Evolutionary conservation across 2,329 filamentous ascomycete genomes (phyloP).

Genomic region (Aureobasidium sp.): DNA sequence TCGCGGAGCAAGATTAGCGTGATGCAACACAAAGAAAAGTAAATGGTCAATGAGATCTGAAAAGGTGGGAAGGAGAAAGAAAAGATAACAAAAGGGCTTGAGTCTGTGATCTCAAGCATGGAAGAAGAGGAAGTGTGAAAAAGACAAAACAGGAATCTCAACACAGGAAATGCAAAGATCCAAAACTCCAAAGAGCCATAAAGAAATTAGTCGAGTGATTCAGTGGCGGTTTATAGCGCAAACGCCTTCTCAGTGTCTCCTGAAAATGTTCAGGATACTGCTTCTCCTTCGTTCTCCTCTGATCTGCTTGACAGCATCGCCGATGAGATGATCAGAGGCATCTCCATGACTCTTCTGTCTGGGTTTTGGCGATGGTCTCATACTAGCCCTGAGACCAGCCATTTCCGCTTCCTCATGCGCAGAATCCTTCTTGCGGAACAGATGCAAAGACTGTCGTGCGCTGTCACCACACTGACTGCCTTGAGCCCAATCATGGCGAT

Average conservation of each 20-base stretch:
- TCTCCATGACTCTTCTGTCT: constrained; percentile 15
- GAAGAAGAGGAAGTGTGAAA: background rate
- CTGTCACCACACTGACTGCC: constrained; percentile 15
- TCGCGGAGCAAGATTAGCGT: background rate
- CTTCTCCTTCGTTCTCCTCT: constrained; percentile 4
- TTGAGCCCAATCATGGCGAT: constrained; percentile 18
- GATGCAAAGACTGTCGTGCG: constrained; percentile 1
- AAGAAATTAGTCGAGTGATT: background rate
- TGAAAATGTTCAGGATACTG: constrained; percentile 3
- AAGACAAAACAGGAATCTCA: too few species aligned
- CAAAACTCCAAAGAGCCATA: background rate
- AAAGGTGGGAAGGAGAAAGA: background rate
- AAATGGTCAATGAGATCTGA: background rate
- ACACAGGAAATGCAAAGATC: background rate
- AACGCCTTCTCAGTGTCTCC: background rate
- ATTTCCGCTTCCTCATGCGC: background rate
- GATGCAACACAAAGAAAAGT: background rate
- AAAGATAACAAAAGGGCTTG: background rate
- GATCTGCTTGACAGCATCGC: constrained; percentile 12
- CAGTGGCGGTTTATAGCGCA: background rate
- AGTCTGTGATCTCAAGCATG: background rate
- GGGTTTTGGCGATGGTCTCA: background rate
- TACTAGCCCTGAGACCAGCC: background rate
- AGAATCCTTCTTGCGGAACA: background rate
- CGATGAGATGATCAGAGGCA: background rate